Evolutionary conservation across 73 alveolate species (phyloP), one percentile per base, ranked within the genome.

Genomic region (Symbiodinium natans): DNA sequence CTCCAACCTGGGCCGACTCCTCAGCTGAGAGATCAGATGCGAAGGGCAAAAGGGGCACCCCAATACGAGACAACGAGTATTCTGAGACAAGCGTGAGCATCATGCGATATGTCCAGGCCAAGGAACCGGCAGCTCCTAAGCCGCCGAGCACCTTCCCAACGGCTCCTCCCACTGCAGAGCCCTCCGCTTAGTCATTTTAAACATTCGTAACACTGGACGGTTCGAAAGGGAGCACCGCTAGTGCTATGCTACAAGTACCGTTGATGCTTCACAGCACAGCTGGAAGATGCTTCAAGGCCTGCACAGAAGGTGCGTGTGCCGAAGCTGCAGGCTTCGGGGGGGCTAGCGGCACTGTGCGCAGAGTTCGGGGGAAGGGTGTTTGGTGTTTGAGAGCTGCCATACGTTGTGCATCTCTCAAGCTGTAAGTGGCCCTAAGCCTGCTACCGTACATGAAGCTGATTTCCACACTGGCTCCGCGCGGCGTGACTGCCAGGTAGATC

Each of bases 141-240:
- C 97, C 97, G 5, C 97, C 97, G 19, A 68, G 89, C 56, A 90
- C 97, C 38, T 90, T 90, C 52, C 97, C 97, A 1, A 90, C 97
- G 3, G 97, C 97, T 21, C 89, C 97, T 31, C 97, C 97, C n/a
- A 90, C 97, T 0, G 56, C 97, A 4, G 97, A 71, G 88, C 40
- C 27, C 13, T 17, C 21, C 40, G 11, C 80, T 63, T n/a, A 63
- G n/a, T n/a, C n/a, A n/a, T n/a, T n/a, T n/a, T n/a, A n/a, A n/a
- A n/a, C n/a, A n/a, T n/a, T n/a, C n/a, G n/a, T n/a, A n/a, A n/a
- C n/a, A n/a, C n/a, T n/a, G n/a, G n/a, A n/a, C n/a, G n/a, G n/a
- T n/a, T n/a, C n/a, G n/a, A n/a, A n/a, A n/a, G n/a, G n/a, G n/a
- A n/a, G 80, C 80, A 23, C 40, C 0, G 80, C 80, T 27, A 17